Evolutionary conservation across 257 asterid species (phyloP).

Genomic region (Ophiorrhiza pumila): DNA sequence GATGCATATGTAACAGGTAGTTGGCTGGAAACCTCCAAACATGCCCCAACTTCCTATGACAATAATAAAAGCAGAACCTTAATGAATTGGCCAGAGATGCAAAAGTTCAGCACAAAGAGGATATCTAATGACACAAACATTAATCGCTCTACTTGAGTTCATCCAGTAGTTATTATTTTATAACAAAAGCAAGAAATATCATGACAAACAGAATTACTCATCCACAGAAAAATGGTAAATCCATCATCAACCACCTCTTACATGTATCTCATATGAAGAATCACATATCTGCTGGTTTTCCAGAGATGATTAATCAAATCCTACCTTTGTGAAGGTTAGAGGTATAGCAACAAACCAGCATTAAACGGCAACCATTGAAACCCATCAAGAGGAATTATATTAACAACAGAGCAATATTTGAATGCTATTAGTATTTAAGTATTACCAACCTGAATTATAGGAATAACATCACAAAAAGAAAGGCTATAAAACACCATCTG

Average conservation of each 20-base stretch:
- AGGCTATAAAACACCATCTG: too few relatives aligned
- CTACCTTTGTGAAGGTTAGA: neutral
- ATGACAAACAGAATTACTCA: neutral
- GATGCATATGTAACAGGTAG: constrained; percentile 50
- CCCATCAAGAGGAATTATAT: neutral
- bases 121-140: neutral
- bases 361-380: neutral
- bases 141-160: neutral
- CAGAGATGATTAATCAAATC: neutral
- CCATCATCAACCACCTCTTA: neutral
- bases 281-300: neutral
- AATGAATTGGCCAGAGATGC: neutral
- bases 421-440: neutral
- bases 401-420: neutral
- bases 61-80: constrained; percentile 1
- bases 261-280: neutral
- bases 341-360: neutral
- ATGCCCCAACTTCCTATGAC: constrained; percentile 63
- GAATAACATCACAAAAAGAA: too few relatives aligned
- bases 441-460: too few relatives aligned
- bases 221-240: neutral
- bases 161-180: neutral
- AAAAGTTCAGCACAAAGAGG: neutral
- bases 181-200: neutral
- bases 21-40: constrained; percentile 47